Base-by-base conservation (phyloP, 352 stramenopile genomes). In the Phytophthora multivora region DNA sequence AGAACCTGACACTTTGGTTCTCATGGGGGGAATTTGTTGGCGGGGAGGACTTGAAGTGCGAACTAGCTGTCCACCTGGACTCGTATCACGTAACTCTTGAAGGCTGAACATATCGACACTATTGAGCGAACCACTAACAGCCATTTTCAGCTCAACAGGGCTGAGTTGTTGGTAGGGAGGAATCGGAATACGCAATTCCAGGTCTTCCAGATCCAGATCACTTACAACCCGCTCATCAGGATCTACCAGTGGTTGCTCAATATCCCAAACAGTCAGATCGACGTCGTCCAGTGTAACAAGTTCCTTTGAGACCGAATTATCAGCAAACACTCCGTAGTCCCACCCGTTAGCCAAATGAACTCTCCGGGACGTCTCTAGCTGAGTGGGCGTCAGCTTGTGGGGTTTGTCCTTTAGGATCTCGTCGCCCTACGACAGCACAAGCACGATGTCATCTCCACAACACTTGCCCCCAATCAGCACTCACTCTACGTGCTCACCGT, bases 321-420 rank as follows among this genome's bases (percentile, higher is more conserved):
- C 26, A 9, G 26, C 7, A 30, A 10, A 30, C 26, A 30, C 26
- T 30, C 26, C 7, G 26, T 30, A 9, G 26, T 9, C 26, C 26
- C 28, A 55, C 61, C 21, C 26, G n/a, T 40, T 23, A 36, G 16
- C 11, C 25, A 39, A 39, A 28, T 40, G 48, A n/a, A 45, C 45
- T 19, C n/a, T 33, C 5, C 30, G 12, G 28, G 49, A 66, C 46
- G n/a, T 53, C 36, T 66, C 56, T 36, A 67, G 41, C 6, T 23
- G 25, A 13, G 51, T 47, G 8, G 58, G 11, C n/a, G n/a, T 49
- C 35, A 68, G 36, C 9, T n/a, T 49, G 26, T 58, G 52, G 10
- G 6, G 45, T 36, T 63, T 35, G 31, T 66, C 63, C 49, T 72
- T 52, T n/a, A 18, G 25, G 9, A 59, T 59, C 31, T 70, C 59